Evolutionary conservation across 1,284 basidiomycete species (phyloP).

Genomic region (Neotropicomus parvogracilis): DNA sequence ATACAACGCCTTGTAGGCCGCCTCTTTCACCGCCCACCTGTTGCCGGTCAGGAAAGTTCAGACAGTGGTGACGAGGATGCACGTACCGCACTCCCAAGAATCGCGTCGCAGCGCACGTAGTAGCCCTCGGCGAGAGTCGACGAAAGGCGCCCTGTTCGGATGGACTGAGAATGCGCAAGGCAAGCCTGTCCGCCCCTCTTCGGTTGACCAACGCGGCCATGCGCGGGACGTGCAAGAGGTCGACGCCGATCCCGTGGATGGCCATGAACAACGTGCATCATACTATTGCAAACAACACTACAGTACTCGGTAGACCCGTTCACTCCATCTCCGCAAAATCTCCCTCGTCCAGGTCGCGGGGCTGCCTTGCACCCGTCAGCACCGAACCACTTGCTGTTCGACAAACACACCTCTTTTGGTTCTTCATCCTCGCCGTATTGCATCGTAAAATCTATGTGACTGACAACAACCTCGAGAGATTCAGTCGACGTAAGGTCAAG

Average conservation of each 20-base stretch:
- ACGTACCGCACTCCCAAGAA: constrained; percentile 67
- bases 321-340: constrained; percentile 75
- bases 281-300: background rate
- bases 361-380: constrained; percentile 41
- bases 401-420: constrained; percentile 70
- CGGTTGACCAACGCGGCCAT: constrained; percentile 56
- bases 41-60: background rate
- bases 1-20: constrained; percentile 85
- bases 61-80: background rate
- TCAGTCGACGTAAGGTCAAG: constrained; percentile 90
- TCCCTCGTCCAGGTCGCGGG: constrained; percentile 85
- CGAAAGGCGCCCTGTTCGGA: constrained; percentile 48
- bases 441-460: constrained; percentile 96
- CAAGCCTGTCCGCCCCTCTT: constrained; percentile 47
- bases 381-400: background rate
- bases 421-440: constrained; percentile 96
- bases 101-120: constrained; percentile 30
- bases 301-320: constrained; percentile 10
- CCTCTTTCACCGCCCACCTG: constrained; percentile 87
- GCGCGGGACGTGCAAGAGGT: constrained; percentile 70
- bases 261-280: constrained; percentile 41
- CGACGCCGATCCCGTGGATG: constrained; percentile 76
- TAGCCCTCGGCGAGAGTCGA: constrained; percentile 21
- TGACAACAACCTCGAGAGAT: constrained; percentile 85
- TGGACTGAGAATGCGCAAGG: constrained; percentile 62